These are phyloP conservation scores for Leucosporidium creatinivorum DNA, from an alignment of 768 basidiomycete species.

Conservation along the genomic window DNA sequence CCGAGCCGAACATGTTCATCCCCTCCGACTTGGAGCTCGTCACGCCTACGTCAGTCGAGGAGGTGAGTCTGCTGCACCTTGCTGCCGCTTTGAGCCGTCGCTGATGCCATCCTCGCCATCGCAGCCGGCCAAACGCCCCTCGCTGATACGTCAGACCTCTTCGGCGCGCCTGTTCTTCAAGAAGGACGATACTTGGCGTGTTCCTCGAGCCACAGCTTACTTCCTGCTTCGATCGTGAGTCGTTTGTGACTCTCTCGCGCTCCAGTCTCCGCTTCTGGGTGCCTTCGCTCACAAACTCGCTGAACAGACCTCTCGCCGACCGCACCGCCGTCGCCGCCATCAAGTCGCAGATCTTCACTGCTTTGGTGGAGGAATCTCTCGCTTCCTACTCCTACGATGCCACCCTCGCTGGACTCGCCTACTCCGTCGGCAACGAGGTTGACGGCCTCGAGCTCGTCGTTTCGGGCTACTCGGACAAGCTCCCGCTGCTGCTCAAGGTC, in stretches of 20 bases:
- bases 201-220: constrained; percentile 50
- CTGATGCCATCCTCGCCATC: background rate
- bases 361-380: constrained; percentile 78
- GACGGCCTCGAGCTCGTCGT: constrained; percentile 62
- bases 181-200: constrained; percentile 61
- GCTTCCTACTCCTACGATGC: constrained; percentile 88
- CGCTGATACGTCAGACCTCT: constrained; percentile 64
- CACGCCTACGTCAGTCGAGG: constrained; percentile 57
- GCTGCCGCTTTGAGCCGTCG: too few species aligned
- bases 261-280: background rate
- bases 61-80: constrained; percentile 47
- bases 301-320: constrained; percentile 41
- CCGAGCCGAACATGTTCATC: constrained; percentile 79
- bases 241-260: background rate
- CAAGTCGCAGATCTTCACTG: constrained; percentile 68
- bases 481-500: constrained; percentile 60
- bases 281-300: background rate
- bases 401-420: constrained; percentile 75
- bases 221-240: constrained; percentile 66
- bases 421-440: constrained; percentile 52
- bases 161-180: constrained; percentile 82
- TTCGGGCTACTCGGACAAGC: constrained; percentile 86
- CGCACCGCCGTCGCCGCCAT: constrained; percentile 60
- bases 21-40: constrained; percentile 69
- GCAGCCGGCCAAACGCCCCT: constrained; percentile 67